These are phyloP conservation scores for Cucurbita pepo DNA, from an alignment of 306 rosid genomes.

Conservation along the genomic window DNA sequence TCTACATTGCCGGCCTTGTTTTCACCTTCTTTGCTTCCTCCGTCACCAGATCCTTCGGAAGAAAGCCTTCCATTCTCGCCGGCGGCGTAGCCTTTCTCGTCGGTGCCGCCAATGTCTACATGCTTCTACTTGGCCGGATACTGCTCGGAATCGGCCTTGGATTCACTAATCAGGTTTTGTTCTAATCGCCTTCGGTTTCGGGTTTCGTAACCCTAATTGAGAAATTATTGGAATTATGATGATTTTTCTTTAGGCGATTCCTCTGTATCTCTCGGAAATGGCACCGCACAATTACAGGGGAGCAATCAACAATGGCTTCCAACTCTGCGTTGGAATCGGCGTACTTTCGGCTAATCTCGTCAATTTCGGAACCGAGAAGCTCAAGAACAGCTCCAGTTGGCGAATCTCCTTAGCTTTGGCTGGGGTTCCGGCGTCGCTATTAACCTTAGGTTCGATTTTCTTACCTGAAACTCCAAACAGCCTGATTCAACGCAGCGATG, in stretches of 20 bases:
- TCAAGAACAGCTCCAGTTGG: slow-evolving; percentile 52
- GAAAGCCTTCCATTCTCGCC: slow-evolving; percentile 42
- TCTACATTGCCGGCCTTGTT: slow-evolving; percentile 53
- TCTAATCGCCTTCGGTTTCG: not conserved
- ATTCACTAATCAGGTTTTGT: slow-evolving; percentile 53
- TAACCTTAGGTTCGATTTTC: slow-evolving; percentile 55
- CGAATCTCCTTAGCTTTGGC: slow-evolving; percentile 56
- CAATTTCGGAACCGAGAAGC: slow-evolving; percentile 54
- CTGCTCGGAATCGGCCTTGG: slow-evolving; percentile 76
- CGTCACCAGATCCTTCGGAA: slow-evolving; percentile 44
- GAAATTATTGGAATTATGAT: not conserved
- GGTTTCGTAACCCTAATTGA: not conserved
- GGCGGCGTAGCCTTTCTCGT: slow-evolving; percentile 56
- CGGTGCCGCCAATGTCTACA: slow-evolving; percentile 43
- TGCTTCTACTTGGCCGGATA: slow-evolving; percentile 60
- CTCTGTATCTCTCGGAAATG: slow-evolving; percentile 71
- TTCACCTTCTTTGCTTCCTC: slow-evolving; percentile 47
- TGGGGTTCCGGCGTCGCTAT: slow-evolving; percentile 47
- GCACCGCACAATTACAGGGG: slow-evolving; percentile 54
- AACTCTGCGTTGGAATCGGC: slow-evolving; percentile 56
- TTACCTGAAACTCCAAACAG: slow-evolving; percentile 81
- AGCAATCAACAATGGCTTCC: slow-evolving; percentile 69
- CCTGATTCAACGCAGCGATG: slow-evolving; percentile 33
- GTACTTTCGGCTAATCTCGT: slow-evolving; percentile 48
- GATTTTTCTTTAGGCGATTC: slow-evolving; percentile 35